Conservation (phyloP, 192 early-diverging fungal genomes). For the Mortierella alpina region DNA sequence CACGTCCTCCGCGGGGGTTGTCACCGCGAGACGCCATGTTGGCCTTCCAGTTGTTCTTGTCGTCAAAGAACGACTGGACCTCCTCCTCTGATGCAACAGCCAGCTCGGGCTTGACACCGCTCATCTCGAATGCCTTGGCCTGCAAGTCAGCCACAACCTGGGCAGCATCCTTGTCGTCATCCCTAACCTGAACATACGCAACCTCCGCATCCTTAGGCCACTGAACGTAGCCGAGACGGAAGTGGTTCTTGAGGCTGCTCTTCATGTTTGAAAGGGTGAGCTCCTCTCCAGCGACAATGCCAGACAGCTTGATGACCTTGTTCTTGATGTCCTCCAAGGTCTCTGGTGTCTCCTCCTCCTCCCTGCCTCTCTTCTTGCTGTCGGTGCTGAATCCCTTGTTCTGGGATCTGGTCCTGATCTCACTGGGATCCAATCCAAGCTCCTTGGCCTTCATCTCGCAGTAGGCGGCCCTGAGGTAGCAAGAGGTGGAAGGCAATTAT, state of each 20-base stretch:
- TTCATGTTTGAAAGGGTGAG: slow-evolving; percentile 36
- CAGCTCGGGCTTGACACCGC: slow-evolving; percentile 38
- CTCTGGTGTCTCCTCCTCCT: slow-evolving; percentile 31
- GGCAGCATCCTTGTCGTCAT: slow-evolving; percentile 30
- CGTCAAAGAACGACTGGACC: slow-evolving; percentile 28
- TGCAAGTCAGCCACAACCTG: slow-evolving; percentile 22
- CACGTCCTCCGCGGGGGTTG: slow-evolving; percentile 6
- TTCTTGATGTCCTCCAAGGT: slow-evolving; percentile 45
- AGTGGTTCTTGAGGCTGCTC: slow-evolving; percentile 32
- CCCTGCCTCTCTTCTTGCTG: slow-evolving; percentile 43
- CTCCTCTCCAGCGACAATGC: slow-evolving; percentile 18
- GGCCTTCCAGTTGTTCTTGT: slow-evolving; percentile 41
- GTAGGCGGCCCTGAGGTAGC: slow-evolving; percentile 38
- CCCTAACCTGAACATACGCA: slow-evolving; percentile 38
- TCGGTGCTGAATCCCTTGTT: slow-evolving; percentile 42
- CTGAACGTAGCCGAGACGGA: slow-evolving; percentile 44
- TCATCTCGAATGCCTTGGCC: slow-evolving; percentile 34
- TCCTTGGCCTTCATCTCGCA: slow-evolving; percentile 57
- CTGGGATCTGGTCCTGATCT: slow-evolving; percentile 25
- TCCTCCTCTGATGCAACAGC: slow-evolving; percentile 43
- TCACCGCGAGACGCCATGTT: slow-evolving; percentile 14
- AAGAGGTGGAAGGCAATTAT: no score
- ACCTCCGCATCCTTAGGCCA: slow-evolving; percentile 39
- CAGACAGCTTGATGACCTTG: slow-evolving; percentile 47
- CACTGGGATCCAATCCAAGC: slow-evolving; percentile 53